Conservation (phyloP, 768 basidiomycete genomes). For the Pleurotus citrinopileatus region DNA sequence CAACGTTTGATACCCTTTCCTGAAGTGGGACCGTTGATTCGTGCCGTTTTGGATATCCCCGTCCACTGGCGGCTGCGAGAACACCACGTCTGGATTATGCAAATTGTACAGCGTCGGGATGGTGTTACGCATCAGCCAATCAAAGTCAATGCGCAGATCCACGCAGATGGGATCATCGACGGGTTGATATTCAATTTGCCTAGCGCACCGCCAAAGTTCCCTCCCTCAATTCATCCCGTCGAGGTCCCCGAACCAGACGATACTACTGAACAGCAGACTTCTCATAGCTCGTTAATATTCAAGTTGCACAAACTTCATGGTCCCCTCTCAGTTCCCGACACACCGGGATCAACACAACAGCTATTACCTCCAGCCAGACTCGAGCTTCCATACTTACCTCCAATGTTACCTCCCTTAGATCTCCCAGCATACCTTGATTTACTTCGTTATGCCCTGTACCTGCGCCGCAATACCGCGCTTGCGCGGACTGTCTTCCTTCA, state of each 20-base stretch:
- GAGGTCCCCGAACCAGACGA: not conserved
- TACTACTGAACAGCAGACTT: too few relatives aligned
- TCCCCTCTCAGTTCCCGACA: too few relatives aligned
- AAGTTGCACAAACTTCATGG: too few relatives aligned
- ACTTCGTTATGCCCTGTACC: slow-evolving; percentile 1
- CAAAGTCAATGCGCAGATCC: not conserved
- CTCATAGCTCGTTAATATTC: too few relatives aligned
- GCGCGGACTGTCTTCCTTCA: slow-evolving; percentile 6
- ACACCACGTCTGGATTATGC: not conserved
- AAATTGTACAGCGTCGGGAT: not conserved
- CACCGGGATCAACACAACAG: too few relatives aligned
- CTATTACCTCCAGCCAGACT: not conserved
- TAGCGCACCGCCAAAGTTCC: not conserved
- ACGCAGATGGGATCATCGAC: not conserved
- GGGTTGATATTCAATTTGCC: not conserved
- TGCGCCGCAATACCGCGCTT: not conserved
- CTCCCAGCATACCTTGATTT: not conserved
- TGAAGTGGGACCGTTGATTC: not conserved
- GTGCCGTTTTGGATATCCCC: not conserved
- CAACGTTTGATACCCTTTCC: not conserved
- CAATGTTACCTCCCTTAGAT: slow-evolving; percentile 1
- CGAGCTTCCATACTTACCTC: not conserved
- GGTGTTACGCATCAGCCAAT: not conserved
- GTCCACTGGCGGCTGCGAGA: not conserved
- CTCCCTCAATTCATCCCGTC: not conserved